Conservation (phyloP, 2,329 filamentous ascomycete genomes). For the Ophiostoma quercus region DNA sequence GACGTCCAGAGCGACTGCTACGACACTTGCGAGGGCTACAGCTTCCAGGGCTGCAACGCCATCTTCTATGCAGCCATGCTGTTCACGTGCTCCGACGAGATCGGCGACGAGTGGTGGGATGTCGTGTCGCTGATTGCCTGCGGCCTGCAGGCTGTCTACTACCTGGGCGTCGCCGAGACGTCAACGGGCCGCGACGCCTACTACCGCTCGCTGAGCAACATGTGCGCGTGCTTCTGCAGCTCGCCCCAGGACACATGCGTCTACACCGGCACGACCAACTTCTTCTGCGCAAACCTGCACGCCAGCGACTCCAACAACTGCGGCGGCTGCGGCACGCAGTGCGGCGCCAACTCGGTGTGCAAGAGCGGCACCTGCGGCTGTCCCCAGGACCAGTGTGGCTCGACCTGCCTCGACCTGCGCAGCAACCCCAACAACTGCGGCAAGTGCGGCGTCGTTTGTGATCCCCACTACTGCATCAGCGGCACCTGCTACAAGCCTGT, state of each 20-base stretch:
- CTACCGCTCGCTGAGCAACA: conserved; percentile 16
- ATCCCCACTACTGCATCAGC: conserved; percentile 19
- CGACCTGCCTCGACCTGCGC: conserved; percentile 16
- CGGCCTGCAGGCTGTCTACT: conserved; percentile 18
- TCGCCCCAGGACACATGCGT: conserved; percentile 15
- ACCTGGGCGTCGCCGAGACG: conserved; percentile 19
- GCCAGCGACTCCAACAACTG: conserved; percentile 16
- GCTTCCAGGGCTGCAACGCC: conserved; percentile 21
- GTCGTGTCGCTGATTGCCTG: conserved; percentile 20
- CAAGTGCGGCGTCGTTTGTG: conserved; percentile 16
- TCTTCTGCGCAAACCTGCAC: conserved; percentile 16
- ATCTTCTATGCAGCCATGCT: conserved; percentile 22
- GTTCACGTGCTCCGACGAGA: conserved; percentile 10
- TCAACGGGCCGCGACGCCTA: conserved; percentile 18
- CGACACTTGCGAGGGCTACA: conserved; percentile 19
- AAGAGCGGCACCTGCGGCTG: conserved; percentile 17
- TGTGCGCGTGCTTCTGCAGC: conserved; percentile 21
- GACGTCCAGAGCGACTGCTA: conserved; percentile 21
- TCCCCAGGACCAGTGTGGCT: conserved; percentile 20
- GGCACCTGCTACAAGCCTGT: conserved; percentile 17
- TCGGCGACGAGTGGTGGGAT: conserved; percentile 22
- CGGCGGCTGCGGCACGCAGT: conserved; percentile 17
- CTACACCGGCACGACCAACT: conserved; percentile 4
- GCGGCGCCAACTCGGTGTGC: conserved; percentile 21
- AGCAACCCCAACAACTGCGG: conserved; percentile 22